A percentile compares a stretch with the other conserved stretches of the same genome.
These are phyloP conservation scores for Ophiosphaerella korrae DNA, from an alignment of 2,329 filamentous ascomycete species.

Conservation along the genomic window DNA sequence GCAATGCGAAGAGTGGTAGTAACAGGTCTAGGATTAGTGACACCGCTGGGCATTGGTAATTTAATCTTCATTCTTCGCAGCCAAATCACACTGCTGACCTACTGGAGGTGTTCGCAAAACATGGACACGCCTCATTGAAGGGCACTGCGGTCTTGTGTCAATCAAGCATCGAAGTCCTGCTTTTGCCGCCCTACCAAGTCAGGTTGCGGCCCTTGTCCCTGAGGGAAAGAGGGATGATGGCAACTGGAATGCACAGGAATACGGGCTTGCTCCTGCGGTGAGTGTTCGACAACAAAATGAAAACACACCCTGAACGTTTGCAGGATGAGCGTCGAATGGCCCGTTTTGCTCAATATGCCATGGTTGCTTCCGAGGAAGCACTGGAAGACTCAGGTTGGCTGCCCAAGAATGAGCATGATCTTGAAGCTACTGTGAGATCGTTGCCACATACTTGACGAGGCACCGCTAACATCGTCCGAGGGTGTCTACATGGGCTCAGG, in stretches of 20 bases:
- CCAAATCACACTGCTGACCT: not conserved
- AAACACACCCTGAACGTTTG: constrained; percentile 25
- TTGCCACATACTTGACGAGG: not conserved
- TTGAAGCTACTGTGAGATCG: constrained; percentile 68
- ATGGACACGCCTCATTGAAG: constrained; percentile 80
- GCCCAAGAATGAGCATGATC: constrained; percentile 63
- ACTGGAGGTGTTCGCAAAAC: constrained; percentile 68
- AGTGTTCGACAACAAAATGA: not conserved
- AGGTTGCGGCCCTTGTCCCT: constrained; percentile 83
- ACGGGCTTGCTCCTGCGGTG: constrained; percentile 46
- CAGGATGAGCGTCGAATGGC: constrained; percentile 80
- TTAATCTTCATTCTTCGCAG: not conserved
- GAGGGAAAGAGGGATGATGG: constrained; percentile 52
- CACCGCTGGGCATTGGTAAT: constrained; percentile 75
- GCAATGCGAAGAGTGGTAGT: constrained; percentile 58
- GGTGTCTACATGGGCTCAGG: constrained; percentile 94
- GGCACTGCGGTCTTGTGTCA: constrained; percentile 80
- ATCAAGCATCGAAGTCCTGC: constrained; percentile 65
- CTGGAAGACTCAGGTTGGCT: constrained; percentile 81
- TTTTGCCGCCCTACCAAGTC: constrained; percentile 79
- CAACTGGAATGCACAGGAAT: constrained; percentile 55
- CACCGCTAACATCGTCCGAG: constrained; percentile 41
- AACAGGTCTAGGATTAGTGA: constrained; percentile 56
- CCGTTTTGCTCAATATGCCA: constrained; percentile 87
- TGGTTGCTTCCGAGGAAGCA: constrained; percentile 85